phyloP scores from a whole-genome alignment of 352 stramenopile genomes.

The Phytophthora colocasiae region DNA sequence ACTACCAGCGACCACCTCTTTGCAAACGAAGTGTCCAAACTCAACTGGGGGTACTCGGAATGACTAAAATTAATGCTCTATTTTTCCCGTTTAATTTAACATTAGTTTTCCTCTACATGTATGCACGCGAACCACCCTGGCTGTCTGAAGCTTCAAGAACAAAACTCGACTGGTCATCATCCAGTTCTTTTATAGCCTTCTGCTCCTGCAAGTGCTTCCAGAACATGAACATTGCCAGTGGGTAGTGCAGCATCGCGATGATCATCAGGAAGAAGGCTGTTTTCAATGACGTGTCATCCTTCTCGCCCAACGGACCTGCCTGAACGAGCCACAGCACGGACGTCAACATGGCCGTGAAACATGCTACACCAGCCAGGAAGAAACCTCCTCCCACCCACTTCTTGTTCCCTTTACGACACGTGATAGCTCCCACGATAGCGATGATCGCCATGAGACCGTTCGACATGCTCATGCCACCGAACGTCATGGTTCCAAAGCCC shows the following conservation, averaged over 20 bases:
- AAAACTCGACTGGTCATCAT: constrained; percentile 7
- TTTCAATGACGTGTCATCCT: constrained; percentile 58
- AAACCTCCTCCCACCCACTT: constrained; percentile 28
- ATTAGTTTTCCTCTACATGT: constrained; percentile 13
- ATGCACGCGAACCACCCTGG: constrained; percentile 19
- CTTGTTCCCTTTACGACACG: constrained; percentile 41
- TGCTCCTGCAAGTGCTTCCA: constrained; percentile 33
- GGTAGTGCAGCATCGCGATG: constrained; percentile 63
- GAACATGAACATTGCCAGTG: constrained; percentile 42
- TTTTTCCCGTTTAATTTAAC: too few species aligned
- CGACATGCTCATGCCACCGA: constrained; percentile 48
- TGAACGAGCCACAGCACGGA: constrained; percentile 56
- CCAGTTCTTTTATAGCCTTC: not conserved
- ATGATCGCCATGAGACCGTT: constrained; percentile 56
- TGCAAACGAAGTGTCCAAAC: too few species aligned
- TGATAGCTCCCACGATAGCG: constrained; percentile 59
- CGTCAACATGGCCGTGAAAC: constrained; percentile 23
- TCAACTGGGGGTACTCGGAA: too few species aligned
- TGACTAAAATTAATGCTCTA: too few species aligned
- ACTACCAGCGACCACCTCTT: too few species aligned
- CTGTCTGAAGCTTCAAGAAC: constrained; percentile 25
- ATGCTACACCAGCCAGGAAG: constrained; percentile 24
- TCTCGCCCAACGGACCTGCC: constrained; percentile 49
- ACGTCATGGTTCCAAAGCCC: constrained; percentile 49
- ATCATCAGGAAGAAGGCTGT: constrained; percentile 66